Base-by-base conservation (phyloP, 495 filamentous ascomycete species). In the Penicillium longicatenatum region DNA sequence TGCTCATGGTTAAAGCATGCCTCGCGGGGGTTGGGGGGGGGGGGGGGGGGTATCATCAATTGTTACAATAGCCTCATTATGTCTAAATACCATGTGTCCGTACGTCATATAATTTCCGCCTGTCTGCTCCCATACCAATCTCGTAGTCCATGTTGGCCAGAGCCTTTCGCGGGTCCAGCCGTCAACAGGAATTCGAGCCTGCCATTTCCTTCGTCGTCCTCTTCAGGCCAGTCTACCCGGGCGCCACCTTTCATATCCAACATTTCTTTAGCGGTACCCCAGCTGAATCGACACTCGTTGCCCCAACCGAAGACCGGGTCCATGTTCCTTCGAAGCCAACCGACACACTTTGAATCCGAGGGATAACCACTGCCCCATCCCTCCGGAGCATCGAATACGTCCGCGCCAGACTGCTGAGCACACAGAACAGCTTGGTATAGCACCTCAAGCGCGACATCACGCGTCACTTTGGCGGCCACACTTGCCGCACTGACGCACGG, bases 221-320 rank as follows among this genome's bases (percentile, higher is more conserved):
- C 87, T 6, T 71, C 77, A 0, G 91, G 89, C 94, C 94, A 98
- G 37, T 97, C 92, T 1, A 95, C 89, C 57, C 81, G 86, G 31
- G 85, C 75, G 14, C 83, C 79, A 2, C 72, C 82, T 52, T 82
- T 82, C 26, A 77, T 69, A 55, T 98, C 95, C 1, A 98, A 69
- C 85, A 97, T 84, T 68, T 97, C 92, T 70, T 92, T 98, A 10
- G 88, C 90, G 1, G 94, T 97, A 7, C 89, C 89, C 94, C 94
- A 98, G 66, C 91, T 94, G 59, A 97, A 97, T 33, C 94, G 81
- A 66, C 90, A 93, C 73, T 97, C 91, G 20, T 82, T 85, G 2
- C 92, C 91, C 95, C 95, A 98, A 14, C 94, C 94, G 76, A 98
- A 98, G 0, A 97, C 78, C 14, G 89, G 89, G 59, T 98, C 87